These are phyloP conservation scores for Ophiocordyceps australis DNA, from an alignment of 2,329 filamentous ascomycete genomes.

Conservation along the genomic window DNA sequence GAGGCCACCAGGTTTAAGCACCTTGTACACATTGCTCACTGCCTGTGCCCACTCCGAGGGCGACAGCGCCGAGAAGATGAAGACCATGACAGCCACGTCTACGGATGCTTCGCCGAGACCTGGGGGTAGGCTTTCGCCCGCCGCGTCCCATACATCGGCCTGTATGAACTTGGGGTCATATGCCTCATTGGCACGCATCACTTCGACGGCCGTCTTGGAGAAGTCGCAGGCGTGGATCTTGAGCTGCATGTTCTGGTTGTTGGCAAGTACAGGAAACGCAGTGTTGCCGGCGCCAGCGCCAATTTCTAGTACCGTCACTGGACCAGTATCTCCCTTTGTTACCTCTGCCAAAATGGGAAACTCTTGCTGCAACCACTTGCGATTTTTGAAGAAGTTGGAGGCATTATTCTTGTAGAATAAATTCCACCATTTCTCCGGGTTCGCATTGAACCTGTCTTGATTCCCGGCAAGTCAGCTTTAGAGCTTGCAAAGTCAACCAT, in stretches of 20 bases:
- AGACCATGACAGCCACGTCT: conserved; percentile 86
- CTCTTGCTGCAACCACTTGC: conserved; percentile 93
- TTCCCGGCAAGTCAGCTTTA: conserved; percentile 27
- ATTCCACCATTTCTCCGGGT: conserved; percentile 96
- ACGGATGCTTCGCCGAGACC: conserved; percentile 62
- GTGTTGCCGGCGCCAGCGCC: conserved; percentile 94
- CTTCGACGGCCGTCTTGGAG: conserved; percentile 82
- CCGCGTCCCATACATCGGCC: conserved; percentile 90
- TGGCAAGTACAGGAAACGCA: conserved; percentile 73
- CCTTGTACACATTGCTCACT: conserved; percentile 59
- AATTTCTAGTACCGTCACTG: conserved; percentile 64
- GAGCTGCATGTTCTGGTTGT: conserved; percentile 66
- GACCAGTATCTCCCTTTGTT: conserved; percentile 50
- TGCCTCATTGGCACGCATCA: conserved; percentile 65
- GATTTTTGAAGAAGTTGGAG: conserved; percentile 95
- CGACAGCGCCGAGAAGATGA: conserved; percentile 86
- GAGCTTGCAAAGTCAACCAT: not conserved
- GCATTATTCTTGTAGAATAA: conserved; percentile 96
- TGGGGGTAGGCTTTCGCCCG: conserved; percentile 55
- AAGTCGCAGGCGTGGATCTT: conserved; percentile 93
- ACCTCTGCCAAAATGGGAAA: conserved; percentile 75
- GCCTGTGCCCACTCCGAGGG: conserved; percentile 73
- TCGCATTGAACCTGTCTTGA: conserved; percentile 68
- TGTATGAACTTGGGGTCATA: conserved; percentile 59
- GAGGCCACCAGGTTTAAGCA: conserved; percentile 83